These are phyloP conservation scores for Limnomonas spitsbergensis DNA, from an alignment of 139 green algal genomes.

Conservation along the genomic window DNA sequence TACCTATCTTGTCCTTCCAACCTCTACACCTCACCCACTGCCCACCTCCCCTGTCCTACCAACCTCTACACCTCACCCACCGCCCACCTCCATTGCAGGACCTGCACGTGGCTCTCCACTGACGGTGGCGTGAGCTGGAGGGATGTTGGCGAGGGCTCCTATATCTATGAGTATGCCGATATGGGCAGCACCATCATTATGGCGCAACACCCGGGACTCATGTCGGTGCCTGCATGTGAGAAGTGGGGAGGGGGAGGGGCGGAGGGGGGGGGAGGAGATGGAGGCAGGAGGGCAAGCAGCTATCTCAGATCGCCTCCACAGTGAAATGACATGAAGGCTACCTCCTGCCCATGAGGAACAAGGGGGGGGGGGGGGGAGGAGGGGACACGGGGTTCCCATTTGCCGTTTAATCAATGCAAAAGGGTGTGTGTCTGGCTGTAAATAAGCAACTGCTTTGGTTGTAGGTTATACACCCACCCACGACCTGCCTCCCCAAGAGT, in stretches of 20 bases:
- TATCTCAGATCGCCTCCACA: no score
- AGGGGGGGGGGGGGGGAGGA: no score
- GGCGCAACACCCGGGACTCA: conserved; percentile 56
- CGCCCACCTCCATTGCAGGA: no score
- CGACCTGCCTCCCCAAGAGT: no score
- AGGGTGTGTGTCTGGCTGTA: no score
- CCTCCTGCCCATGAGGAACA: no score
- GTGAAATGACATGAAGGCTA: no score
- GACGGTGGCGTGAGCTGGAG: conserved; percentile 88
- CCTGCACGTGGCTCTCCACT: conserved; percentile 81
- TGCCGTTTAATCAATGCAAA: no score
- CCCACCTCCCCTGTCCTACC: not conserved
- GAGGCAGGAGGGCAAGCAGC: not conserved
- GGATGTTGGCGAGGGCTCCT: conserved; percentile 72
- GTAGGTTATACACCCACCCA: no score
- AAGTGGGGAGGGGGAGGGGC: no score
- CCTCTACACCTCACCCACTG: not conserved
- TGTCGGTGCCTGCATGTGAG: conserved; percentile 15
- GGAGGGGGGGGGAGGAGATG: not conserved
- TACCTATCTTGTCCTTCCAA: not conserved
- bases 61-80: not conserved
- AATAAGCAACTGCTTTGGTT: no score
- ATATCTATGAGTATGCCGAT: conserved; percentile 92
- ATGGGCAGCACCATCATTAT: conserved; percentile 86
- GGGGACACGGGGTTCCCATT: no score